Evolutionary conservation across 2,329 filamentous ascomycete genomes (phyloP).

Genomic region (Chrysoporthe deuterocubensis): DNA sequence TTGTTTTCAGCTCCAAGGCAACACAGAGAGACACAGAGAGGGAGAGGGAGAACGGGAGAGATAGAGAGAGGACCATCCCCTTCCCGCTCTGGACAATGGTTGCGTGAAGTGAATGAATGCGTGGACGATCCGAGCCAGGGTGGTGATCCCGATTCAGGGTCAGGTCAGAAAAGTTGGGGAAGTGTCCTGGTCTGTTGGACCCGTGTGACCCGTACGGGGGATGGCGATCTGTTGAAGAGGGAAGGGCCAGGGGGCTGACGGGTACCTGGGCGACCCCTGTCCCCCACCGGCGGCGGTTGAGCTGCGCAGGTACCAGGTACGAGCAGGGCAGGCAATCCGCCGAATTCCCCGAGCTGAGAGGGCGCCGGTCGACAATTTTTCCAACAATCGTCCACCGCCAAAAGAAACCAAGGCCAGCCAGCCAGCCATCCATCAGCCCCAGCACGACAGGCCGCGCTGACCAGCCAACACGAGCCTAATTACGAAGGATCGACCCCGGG

Average conservation of each 20-base stretch:
- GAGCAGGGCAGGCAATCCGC: not conserved
- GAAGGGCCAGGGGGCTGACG: not conserved
- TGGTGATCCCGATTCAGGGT: conserved; percentile 12
- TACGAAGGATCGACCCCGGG: not conserved
- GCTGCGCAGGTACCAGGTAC: conserved; percentile 16
- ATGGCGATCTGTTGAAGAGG: conserved; percentile 8
- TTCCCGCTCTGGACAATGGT: not conserved
- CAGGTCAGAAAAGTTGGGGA: conserved; percentile 37
- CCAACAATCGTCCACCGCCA: not conserved
- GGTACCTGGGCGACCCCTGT: conserved; percentile 3
- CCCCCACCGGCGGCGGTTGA: conserved; percentile 8
- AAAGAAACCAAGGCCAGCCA: too few relatives aligned
- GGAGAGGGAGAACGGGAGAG: not conserved
- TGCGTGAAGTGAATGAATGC: not conserved
- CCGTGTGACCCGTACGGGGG: not conserved
- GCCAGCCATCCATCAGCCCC: too few relatives aligned
- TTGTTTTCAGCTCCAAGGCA: not conserved
- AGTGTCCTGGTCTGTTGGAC: conserved; percentile 33
- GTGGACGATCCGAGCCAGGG: not conserved
- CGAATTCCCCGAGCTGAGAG: conserved; percentile 13
- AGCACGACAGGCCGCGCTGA: not conserved
- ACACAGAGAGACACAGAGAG: not conserved
- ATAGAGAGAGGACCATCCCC: not conserved
- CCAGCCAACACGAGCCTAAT: conserved; percentile 1
- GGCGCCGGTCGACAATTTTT: not conserved